phyloP scores from a whole-genome alignment of 805 yeast genomes.

The Barnettozyma siamensis region DNA sequence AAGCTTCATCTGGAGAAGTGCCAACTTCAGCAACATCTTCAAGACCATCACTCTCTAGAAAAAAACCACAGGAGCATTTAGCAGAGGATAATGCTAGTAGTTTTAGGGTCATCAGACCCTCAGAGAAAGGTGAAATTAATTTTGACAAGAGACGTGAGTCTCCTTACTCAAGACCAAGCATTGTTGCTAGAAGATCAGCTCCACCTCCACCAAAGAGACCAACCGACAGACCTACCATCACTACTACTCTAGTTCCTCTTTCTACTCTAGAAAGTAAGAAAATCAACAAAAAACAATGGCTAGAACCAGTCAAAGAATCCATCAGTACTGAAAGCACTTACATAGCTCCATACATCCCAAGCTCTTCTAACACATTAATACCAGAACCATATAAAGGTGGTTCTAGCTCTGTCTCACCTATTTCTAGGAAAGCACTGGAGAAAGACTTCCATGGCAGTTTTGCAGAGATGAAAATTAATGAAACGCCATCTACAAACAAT shows the following conservation, averaged over 20 bases:
- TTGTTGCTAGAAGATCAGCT: conserved; percentile 66
- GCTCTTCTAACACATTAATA: conserved; percentile 35
- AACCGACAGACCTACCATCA: neutral
- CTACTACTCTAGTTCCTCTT: conserved; percentile 1
- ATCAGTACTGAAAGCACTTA: conserved; percentile 21
- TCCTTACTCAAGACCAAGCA: conserved; percentile 53
- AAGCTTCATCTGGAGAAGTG: neutral
- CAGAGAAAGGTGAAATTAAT: conserved; percentile 67
- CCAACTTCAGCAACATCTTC: neutral
- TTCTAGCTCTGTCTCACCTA: conserved; percentile 18
- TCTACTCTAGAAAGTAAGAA: neutral
- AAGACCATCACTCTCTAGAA: conserved; percentile 8
- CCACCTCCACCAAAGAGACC: conserved; percentile 56
- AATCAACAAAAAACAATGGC: conserved; percentile 3
- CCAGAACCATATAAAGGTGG: conserved; percentile 35
- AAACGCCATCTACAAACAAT: neutral
- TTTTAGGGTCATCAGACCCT: conserved; percentile 60
- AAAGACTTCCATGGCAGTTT: neutral
- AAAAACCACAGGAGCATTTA: conserved; percentile 7
- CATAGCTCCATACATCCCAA: conserved; percentile 37
- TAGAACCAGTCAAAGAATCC: conserved; percentile 22
- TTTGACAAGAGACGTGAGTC: conserved; percentile 75
- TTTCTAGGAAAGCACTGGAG: conserved; percentile 18
- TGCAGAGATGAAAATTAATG: neutral
- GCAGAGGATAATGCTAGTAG: conserved; percentile 30